Evolutionary conservation across 2,329 filamentous ascomycete species (phyloP), one percentile per base, ranked within the genome.

Genomic region (Aspergillus felis): DNA sequence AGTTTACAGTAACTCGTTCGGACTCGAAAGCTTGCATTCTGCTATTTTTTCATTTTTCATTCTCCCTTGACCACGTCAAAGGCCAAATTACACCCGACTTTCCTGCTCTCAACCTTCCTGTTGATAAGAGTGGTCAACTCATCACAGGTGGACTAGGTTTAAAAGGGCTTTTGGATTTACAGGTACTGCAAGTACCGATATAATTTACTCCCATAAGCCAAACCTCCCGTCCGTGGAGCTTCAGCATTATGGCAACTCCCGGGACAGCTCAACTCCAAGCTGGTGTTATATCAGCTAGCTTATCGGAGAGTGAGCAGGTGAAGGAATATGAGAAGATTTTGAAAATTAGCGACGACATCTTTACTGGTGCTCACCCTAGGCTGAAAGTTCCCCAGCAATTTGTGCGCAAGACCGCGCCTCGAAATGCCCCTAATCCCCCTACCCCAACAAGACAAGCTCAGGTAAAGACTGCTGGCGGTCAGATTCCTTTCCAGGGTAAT

Each of bases 291-390:
- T 59, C 68, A 61, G 54, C 63, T 46, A 65, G 66, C 29, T 60
- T 68, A 54, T 65, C 70, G 56, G 59, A 84, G 64, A 71, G 80
- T 57, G 78, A 82, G 68, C 84, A 88, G 69, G 76, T 88, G 51
- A 75, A 80, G 67, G 85, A 92, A 75, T 94, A 91, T 79, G 84
- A 88, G 70, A 91, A 88, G 77, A 89, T 97, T 68, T 74, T 96
- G 69, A 84, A 82, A 65, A 87, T 97, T 74, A 88, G 87, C 75
- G 89, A 96, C 79, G 82, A 87, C 65, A 84, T 97, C 66, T 81
- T 94, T 71, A 85, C 90, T 73, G 92, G 92, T 70, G 86, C 82
- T 67, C 78, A 80, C 69, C 81, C 83, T 63, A 80, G 80, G 66
- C 79, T 87, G 70, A 84, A 81, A 68, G 79, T 86, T 61, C 81